Evolutionary conservation across 2,329 filamentous ascomycete genomes (phyloP).

Genomic region (Periconia sp.): DNA sequence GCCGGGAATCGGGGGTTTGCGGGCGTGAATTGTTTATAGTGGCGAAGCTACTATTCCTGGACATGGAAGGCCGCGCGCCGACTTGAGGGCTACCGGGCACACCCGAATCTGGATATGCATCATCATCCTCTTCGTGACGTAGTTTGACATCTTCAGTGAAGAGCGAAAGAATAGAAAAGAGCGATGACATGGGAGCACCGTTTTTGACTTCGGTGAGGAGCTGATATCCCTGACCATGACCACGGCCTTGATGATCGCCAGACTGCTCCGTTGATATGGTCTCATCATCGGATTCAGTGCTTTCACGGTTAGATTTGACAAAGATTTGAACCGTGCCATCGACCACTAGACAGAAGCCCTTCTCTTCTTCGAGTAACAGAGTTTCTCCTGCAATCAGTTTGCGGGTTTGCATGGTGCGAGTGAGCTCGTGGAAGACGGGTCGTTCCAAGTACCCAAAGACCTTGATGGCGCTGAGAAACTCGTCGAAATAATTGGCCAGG

Average conservation of each 20-base stretch:
- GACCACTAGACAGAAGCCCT: slow-evolving; percentile 96
- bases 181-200: slow-evolving; percentile 94
- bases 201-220: slow-evolving; percentile 96
- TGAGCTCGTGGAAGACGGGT: slow-evolving; percentile 96
- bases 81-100: slow-evolving; percentile 28
- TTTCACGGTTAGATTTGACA: slow-evolving; percentile 75
- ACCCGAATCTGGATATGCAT: slow-evolving; percentile 38
- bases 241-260: slow-evolving; percentile 65
- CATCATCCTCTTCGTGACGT: slow-evolving; percentile 67
- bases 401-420: slow-evolving; percentile 94
- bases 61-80: slow-evolving; percentile 20
- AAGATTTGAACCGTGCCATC: slow-evolving; percentile 97
- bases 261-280: slow-evolving; percentile 47
- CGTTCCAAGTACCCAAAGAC: slow-evolving; percentile 97
- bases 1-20: slow-evolving; percentile 27
- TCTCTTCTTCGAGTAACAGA: slow-evolving; percentile 91
- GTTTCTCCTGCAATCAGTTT: slow-evolving; percentile 97
- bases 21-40: slow-evolving; percentile 36
- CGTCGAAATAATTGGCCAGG: slow-evolving; percentile 93
- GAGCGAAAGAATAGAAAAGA: slow-evolving; percentile 95
- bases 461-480: slow-evolving; percentile 97
- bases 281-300: slow-evolving; percentile 48
- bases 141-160: slow-evolving; percentile 95
- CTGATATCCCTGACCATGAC: slow-evolving; percentile 83
- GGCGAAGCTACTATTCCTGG: slow-evolving; percentile 32